Evolutionary conservation across 2,329 filamentous ascomycete genomes (phyloP).

Genomic region (Orbilia quercus): DNA sequence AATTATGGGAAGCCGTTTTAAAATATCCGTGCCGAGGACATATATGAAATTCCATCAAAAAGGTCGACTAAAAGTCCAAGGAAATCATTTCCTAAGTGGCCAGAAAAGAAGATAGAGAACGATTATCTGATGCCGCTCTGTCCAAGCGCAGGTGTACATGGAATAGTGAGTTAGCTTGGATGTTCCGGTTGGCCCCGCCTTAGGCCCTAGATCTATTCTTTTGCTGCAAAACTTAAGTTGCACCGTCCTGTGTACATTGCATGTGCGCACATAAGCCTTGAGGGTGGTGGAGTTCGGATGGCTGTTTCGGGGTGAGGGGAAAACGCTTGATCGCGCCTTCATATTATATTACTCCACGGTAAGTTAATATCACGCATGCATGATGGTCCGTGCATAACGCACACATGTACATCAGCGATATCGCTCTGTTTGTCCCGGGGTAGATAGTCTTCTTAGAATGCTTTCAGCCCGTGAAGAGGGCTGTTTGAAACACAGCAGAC

Average conservation of each 20-base stretch:
- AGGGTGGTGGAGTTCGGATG: constrained; percentile 49
- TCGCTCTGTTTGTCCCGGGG: constrained; percentile 9
- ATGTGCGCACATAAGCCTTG: constrained; percentile 20
- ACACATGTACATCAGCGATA: constrained; percentile 31
- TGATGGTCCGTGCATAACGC: constrained; percentile 46
- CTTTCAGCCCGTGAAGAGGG: neutral
- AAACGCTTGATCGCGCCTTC: constrained; percentile 54
- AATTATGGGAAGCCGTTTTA: too few relatives aligned
- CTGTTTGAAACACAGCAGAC: neutral
- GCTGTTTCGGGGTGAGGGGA: constrained; percentile 47
- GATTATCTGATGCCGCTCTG: neutral
- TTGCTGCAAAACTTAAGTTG: constrained; percentile 7
- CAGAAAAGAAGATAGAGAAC: too few relatives aligned
- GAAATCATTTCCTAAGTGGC: too few relatives aligned
- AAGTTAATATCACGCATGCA: constrained; percentile 50
- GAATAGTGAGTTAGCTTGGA: neutral
- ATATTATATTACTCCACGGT: constrained; percentile 33
- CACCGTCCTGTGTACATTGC: too few relatives aligned
- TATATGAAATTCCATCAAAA: too few relatives aligned
- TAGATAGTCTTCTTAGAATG: too few relatives aligned
- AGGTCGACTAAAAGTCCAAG: too few relatives aligned
- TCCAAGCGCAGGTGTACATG: neutral
- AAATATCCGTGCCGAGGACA: too few relatives aligned
- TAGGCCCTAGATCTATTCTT: constrained; percentile 3
- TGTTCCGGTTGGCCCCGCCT: neutral